Conservation (phyloP, 1,284 basidiomycete species). For the Papiliotrema flavescens region DNA sequence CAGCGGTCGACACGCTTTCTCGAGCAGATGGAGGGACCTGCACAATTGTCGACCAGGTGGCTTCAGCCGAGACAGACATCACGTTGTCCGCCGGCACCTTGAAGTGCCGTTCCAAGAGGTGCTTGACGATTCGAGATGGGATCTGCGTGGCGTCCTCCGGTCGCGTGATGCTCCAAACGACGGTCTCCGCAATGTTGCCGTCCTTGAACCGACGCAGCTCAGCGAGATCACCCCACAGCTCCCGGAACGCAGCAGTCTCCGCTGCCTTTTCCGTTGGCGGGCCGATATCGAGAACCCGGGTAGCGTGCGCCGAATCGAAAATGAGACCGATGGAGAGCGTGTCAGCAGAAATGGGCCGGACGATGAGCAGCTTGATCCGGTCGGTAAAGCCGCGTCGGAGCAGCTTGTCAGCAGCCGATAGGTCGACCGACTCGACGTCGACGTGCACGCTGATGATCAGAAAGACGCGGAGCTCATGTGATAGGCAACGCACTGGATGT, state of each 20-base stretch:
- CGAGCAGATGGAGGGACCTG: conserved; percentile 60
- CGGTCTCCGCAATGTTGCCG: conserved; percentile 85
- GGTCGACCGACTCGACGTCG: neutral
- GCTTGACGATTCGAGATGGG: conserved; percentile 67
- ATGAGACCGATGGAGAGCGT: conserved; percentile 65
- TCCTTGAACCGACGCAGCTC: conserved; percentile 97
- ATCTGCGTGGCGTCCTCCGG: conserved; percentile 73
- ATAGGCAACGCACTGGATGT: conserved; percentile 63
- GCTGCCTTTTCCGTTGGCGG: conserved; percentile 65
- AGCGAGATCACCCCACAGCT: conserved; percentile 87
- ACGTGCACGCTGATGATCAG: conserved; percentile 2
- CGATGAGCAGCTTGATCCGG: conserved; percentile 60
- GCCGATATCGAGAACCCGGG: conserved; percentile 82
- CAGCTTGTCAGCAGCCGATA: conserved; percentile 52
- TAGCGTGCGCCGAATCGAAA: conserved; percentile 66
- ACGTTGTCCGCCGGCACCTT: conserved; percentile 57
- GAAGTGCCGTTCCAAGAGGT: conserved; percentile 74
- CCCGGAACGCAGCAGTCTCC: conserved; percentile 62
- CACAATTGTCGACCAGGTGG: conserved; percentile 60
- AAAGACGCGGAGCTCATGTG: neutral
- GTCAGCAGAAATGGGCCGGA: conserved; percentile 51
- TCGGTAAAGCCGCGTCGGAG: conserved; percentile 67
- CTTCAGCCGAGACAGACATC: conserved; percentile 55
- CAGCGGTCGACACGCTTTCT: conserved; percentile 48
- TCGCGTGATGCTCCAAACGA: conserved; percentile 71